These are phyloP conservation scores for Clonostachys solani DNA, from an alignment of 2,329 filamentous ascomycete species.

Conservation along the genomic window DNA sequence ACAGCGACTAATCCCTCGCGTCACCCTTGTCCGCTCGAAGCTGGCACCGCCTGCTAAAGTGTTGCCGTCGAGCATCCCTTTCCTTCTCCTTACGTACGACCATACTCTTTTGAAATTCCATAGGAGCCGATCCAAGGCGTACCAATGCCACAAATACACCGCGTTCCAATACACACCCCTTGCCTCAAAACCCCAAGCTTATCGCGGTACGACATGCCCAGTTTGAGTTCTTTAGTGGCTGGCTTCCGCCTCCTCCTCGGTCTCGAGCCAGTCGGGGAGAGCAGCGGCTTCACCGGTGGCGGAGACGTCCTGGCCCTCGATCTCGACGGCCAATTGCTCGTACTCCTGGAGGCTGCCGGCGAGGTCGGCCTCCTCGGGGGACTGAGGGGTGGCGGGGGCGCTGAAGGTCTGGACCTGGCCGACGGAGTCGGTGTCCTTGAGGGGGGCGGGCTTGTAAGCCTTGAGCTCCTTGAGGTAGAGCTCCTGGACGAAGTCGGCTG, in stretches of 20 bases:
- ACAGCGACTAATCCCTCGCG: background rate
- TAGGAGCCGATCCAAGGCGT: no score
- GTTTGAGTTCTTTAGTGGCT: conserved; percentile 37
- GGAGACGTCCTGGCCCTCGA: conserved; percentile 75
- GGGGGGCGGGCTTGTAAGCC: conserved; percentile 80
- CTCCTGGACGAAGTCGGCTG: conserved; percentile 97
- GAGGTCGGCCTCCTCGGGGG: conserved; percentile 91
- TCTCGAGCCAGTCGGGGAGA: conserved; percentile 77
- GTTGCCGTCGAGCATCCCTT: background rate
- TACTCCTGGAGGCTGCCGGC: conserved; percentile 90
- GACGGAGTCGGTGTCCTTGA: conserved; percentile 84
- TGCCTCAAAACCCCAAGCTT: background rate
- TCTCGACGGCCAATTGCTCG: conserved; percentile 89
- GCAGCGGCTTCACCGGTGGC: conserved; percentile 55
- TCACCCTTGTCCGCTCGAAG: background rate
- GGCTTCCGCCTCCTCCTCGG: conserved; percentile 57
- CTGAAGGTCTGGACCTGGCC: conserved; percentile 88
- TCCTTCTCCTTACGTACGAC: background rate
- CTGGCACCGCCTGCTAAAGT: background rate
- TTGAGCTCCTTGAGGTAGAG: conserved; percentile 96
- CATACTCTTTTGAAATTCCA: background rate
- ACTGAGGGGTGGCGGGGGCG: conserved; percentile 74
- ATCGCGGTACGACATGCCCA: background rate
- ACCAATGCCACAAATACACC: background rate
- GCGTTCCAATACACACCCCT: background rate